Percentiles rank a stretch among this genome's conserved stretches.
phyloP scores from a whole-genome alignment of 306 rosid genomes.

The Calophaca sinica region DNA sequence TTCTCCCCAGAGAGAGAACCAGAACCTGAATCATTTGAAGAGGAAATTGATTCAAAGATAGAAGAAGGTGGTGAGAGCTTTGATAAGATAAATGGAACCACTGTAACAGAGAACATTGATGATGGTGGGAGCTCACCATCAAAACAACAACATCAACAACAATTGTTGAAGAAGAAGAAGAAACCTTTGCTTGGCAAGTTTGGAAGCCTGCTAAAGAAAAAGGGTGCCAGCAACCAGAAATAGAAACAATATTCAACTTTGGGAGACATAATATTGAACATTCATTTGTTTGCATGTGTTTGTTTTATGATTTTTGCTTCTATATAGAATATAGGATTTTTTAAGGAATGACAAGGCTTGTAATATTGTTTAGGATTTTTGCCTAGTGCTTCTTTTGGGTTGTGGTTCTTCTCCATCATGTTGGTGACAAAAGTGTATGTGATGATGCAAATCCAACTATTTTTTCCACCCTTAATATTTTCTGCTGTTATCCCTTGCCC shows the following conservation, averaged over 20 bases:
- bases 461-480: not conserved
- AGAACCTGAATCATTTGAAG: constrained; percentile 76
- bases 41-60: constrained; percentile 72
- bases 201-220: constrained; percentile 95
- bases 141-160: constrained; percentile 58
- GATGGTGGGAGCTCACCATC: constrained; percentile 50
- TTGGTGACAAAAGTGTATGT: constrained; percentile 49
- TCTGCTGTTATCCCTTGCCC: constrained; percentile 39
- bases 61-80: constrained; percentile 63
- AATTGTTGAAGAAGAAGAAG: constrained; percentile 76
- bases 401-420: constrained; percentile 40
- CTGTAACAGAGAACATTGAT: constrained; percentile 58
- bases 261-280: constrained; percentile 54
- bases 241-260: constrained; percentile 52
- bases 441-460: constrained; percentile 30
- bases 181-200: constrained; percentile 89
- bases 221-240: constrained; percentile 70
- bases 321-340: constrained; percentile 54
- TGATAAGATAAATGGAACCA: constrained; percentile 72
- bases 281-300: constrained; percentile 60
- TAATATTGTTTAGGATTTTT: constrained; percentile 54
- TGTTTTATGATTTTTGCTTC: constrained; percentile 61
- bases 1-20: constrained; percentile 85
- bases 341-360: constrained; percentile 64
- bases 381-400: constrained; percentile 35